phyloP scores from a whole-genome alignment of 768 basidiomycete species.

The Lactifluus rugatus region DNA sequence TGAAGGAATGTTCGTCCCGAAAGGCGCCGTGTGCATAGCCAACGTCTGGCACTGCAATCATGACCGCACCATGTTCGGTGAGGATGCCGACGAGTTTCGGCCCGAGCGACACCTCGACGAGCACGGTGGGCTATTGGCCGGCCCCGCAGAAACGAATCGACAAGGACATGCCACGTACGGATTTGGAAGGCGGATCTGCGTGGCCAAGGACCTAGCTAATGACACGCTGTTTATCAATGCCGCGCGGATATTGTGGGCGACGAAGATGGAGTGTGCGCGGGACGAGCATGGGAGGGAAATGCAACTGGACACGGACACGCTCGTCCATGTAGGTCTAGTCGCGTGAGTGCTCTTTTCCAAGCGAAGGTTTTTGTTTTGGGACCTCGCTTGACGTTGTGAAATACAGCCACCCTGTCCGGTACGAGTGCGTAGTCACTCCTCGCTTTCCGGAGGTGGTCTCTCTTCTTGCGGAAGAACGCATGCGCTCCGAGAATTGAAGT shows the following conservation, averaged over 20 bases:
- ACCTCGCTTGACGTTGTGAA: neutral
- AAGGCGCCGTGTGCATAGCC: slow-evolving; percentile 27
- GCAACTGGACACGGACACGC: neutral
- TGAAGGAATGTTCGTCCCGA: slow-evolving; percentile 26
- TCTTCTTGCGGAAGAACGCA: slow-evolving; percentile 2
- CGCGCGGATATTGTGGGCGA: slow-evolving; percentile 18
- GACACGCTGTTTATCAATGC: slow-evolving; percentile 19
- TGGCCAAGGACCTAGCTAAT: slow-evolving; percentile 18
- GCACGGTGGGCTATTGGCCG: neutral
- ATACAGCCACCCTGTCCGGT: slow-evolving; percentile 15
- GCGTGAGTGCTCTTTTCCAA: neutral
- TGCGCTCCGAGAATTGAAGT: neutral
- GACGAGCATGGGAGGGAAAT: slow-evolving; percentile 12
- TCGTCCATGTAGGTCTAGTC: slow-evolving; percentile 3
- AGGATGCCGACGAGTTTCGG: slow-evolving; percentile 18
- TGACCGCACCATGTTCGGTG: slow-evolving; percentile 7
- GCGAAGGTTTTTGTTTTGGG: neutral
- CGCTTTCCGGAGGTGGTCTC: slow-evolving; percentile 12
- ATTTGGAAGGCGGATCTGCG: slow-evolving; percentile 19
- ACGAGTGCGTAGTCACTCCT: slow-evolving; percentile 18
- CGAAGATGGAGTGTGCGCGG: slow-evolving; percentile 7
- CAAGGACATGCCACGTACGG: slow-evolving; percentile 16
- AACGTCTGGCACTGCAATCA: slow-evolving; percentile 19
- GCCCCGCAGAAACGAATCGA: slow-evolving; percentile 6
- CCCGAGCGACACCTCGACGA: slow-evolving; percentile 19